phyloP scores from a whole-genome alignment of 2,329 filamentous ascomycete species.

The Cladosporium oxysporum region DNA sequence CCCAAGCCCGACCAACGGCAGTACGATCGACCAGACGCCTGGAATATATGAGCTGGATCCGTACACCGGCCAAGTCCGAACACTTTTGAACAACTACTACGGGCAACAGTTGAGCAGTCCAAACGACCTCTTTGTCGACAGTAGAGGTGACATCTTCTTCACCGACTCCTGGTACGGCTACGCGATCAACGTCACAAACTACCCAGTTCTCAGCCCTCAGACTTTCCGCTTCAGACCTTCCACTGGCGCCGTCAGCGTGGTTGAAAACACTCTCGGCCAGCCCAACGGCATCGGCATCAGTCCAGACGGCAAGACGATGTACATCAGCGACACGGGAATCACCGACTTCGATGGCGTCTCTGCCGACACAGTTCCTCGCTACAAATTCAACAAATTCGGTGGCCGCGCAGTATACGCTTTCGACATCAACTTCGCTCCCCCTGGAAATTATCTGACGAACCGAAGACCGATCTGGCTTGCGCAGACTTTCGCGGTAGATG shows the following conservation, averaged over 20 bases:
- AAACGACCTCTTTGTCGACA: constrained; percentile 47
- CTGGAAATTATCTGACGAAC: constrained; percentile 24
- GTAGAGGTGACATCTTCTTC: constrained; percentile 52
- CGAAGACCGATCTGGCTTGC: constrained; percentile 27
- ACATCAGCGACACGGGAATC: constrained; percentile 47
- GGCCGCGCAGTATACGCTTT: constrained; percentile 26
- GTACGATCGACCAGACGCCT: constrained; percentile 37
- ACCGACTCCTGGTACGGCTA: constrained; percentile 43
- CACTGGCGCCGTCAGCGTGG: constrained; percentile 44
- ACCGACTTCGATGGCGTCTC: constrained; percentile 14
- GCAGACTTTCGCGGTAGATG: constrained; percentile 26
- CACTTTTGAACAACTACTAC: constrained; percentile 50
- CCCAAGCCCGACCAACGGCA: constrained; percentile 30
- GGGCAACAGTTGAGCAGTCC: constrained; percentile 48
- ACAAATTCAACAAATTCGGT: constrained; percentile 22
- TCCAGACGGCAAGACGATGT: constrained; percentile 46
- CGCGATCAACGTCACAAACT: constrained; percentile 25
- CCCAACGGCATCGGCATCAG: constrained; percentile 50
- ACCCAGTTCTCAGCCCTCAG: constrained; percentile 26
- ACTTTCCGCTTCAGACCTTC: constrained; percentile 46
- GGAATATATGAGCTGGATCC: constrained; percentile 48
- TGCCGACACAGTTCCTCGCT: constrained; percentile 19
- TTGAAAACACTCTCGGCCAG: constrained; percentile 45
- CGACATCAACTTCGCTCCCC: constrained; percentile 24
- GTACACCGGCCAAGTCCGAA: constrained; percentile 43